phyloP scores from a whole-genome alignment of 441 rosid genomes.

The Metrosideros polymorpha region DNA sequence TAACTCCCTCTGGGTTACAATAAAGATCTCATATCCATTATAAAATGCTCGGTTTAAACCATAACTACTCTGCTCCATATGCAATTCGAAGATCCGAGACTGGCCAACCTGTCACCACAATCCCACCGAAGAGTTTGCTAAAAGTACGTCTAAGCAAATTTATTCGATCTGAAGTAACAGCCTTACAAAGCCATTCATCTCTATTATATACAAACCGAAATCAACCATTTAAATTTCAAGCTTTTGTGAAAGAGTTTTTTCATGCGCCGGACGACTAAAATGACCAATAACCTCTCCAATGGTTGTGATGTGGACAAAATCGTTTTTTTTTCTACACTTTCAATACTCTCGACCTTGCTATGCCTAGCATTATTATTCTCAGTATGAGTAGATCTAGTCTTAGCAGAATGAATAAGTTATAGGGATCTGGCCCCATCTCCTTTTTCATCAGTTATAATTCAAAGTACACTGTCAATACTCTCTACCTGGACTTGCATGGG shows the following conservation, averaged over 20 bases:
- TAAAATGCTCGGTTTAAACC: neutral
- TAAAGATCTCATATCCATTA: neutral
- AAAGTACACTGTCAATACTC: no score
- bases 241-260: neutral
- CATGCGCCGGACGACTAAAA: neutral
- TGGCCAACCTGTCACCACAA: rapidly evolving
- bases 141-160: neutral
- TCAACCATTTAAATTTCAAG: neutral
- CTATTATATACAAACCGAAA: neutral
- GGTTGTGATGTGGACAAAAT: neutral
- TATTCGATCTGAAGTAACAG: neutral
- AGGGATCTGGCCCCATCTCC: neutral
- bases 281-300: neutral
- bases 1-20: neutral
- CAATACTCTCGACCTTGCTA: neutral
- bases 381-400: neutral
- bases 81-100: neutral
- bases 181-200: neutral
- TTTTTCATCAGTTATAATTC: no score
- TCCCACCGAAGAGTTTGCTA: neutral
- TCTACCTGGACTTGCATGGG: neutral
- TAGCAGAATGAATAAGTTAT: neutral
- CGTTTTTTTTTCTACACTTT: neutral
- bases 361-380: neutral
- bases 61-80: neutral